A percentile compares a stretch with the other conserved stretches of the same genome.
phyloP scores from a whole-genome alignment of 345 rosid genomes.

The Bruguiera sexangula region DNA sequence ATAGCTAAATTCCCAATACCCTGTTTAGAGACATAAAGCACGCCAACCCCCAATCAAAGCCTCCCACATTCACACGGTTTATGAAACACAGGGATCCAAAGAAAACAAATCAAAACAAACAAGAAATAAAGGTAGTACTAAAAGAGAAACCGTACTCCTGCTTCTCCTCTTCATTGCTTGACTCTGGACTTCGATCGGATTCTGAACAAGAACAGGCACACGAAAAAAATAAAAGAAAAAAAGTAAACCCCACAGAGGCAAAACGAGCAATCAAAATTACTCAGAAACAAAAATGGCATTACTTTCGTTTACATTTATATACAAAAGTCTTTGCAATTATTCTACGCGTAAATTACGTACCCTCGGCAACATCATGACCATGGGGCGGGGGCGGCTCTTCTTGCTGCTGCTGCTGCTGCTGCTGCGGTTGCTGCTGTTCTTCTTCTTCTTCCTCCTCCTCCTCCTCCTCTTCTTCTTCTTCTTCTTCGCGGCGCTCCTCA shows the following conservation, averaged over 20 bases:
- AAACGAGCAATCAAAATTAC: not conserved
- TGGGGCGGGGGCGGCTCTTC: not conserved
- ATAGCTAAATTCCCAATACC: not conserved
- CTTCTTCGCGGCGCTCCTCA: not conserved
- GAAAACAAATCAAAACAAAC: not conserved
- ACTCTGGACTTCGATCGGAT: conserved; percentile 44
- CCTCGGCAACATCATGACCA: conserved; percentile 10
- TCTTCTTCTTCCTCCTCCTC: no score
- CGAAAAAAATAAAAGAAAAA: not conserved
- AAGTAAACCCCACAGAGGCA: not conserved
- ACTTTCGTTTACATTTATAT: not conserved
- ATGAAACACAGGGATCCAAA: conserved; percentile 14
- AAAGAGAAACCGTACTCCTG: conserved; percentile 31
- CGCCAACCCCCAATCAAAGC: conserved; percentile 19
- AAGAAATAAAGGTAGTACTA: not conserved
- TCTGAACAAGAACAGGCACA: conserved; percentile 23
- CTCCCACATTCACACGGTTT: conserved; percentile 12
- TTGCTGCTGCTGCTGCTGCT: not conserved
- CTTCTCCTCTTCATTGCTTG: conserved; percentile 31
- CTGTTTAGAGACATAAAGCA: not conserved
- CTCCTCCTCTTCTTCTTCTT: no score
- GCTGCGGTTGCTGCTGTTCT: not conserved
- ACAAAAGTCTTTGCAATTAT: not conserved
- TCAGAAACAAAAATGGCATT: not conserved
- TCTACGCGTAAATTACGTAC: conserved; percentile 11